Evolutionary conservation across 2,329 filamentous ascomycete species (phyloP).

Genomic region (Colletotrichum sp.): DNA sequence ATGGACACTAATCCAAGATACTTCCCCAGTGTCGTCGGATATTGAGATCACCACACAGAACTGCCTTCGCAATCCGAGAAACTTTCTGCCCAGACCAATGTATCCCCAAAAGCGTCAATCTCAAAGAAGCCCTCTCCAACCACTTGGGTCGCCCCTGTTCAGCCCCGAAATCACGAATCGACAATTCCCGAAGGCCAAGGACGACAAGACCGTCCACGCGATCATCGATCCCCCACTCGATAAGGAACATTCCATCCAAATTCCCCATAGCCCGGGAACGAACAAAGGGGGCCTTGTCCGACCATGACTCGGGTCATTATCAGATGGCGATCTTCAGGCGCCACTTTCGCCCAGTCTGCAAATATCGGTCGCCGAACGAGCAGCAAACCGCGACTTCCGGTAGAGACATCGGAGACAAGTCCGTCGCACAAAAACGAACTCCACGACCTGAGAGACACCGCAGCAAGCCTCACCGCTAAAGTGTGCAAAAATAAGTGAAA

Average conservation of each 20-base stretch:
- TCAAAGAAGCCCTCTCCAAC: background rate
- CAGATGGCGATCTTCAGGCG: background rate
- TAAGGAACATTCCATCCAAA: background rate
- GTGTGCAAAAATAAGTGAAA: background rate
- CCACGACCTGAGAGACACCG: background rate
- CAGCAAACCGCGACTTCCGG: background rate
- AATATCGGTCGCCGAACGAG: background rate
- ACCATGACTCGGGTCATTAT: background rate
- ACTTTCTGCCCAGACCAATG: background rate
- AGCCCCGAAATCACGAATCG: background rate
- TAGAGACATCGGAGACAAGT: background rate
- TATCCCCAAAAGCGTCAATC: background rate
- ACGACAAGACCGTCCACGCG: background rate
- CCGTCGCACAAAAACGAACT: background rate
- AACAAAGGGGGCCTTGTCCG: background rate
- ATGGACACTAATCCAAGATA: background rate
- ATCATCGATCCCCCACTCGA: background rate
- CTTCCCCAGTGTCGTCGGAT: fast-evolving
- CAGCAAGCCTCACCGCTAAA: background rate
- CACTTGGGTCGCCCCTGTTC: background rate
- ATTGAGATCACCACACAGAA: fast-evolving
- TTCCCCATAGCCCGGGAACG: background rate
- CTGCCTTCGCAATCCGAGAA: background rate
- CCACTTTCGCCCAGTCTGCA: background rate
- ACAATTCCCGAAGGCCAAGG: background rate